Base-by-base conservation (phyloP, 2,329 filamentous ascomycete species). In the Erysiphe pulchra region DNA sequence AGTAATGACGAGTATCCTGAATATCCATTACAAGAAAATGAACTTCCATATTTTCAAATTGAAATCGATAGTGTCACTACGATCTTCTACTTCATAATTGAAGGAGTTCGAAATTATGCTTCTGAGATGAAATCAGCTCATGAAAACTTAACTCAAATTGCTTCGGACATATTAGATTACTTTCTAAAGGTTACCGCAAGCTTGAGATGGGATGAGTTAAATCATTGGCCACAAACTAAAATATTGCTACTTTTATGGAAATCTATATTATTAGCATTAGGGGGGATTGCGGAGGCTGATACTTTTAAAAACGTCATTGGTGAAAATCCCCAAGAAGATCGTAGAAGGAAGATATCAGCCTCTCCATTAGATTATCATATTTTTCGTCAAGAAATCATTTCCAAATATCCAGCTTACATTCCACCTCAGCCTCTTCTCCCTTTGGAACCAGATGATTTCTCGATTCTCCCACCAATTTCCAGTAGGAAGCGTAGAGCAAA, bases 361-460 rank as follows among this genome's bases (percentile, higher is more conserved):
- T 94, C 87, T 1, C 90, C 90, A 4, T 65, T 98, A 11, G 90
- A 98, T 56, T 98, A 98, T 57, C 87, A 98, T 58, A 71, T 86
- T 18, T 98, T 98, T 57, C 78, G 90, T 33, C 87, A 94, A 59
- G 90, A 98, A 59, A 87, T 98, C 48, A 92, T 80, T 14, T 94
- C 87, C 2, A 98, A 98, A 62, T 98, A 98, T 59, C 90, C 90
- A 11, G 82, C 90, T 2, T 98, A 98, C 59, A 80, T 92, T 48
- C 86, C 90, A 2, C 90, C 90, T 2, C 77, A 75, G 45, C 79
- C 83, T 1, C 62, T 81, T 6, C 76, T 95, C 48, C 84, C 85
- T 1, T 68, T 95, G 13, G 87, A 95, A 58, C 72, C 82, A 17
- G 86, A 94, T 46, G 86, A 90, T 57, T 90, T 83, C 50, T 92